Evolutionary conservation across 1,284 basidiomycete species (phyloP), one percentile per base, ranked within the genome.

Genomic region (Salmacisia buchloeana): DNA sequence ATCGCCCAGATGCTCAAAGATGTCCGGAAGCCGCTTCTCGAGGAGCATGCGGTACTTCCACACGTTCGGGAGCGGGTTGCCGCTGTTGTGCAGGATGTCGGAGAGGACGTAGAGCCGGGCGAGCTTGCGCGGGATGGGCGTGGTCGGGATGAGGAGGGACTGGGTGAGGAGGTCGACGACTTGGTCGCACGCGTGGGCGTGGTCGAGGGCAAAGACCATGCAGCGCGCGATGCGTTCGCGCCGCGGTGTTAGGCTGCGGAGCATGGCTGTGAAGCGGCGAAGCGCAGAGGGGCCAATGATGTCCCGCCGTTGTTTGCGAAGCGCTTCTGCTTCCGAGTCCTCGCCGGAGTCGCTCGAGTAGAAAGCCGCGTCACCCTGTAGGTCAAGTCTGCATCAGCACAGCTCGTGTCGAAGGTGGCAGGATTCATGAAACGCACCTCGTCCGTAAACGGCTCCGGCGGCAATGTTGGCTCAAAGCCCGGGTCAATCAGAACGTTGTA

Each of bases 1-100:
- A 5, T 70, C 66, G 10, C 72, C 70, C 0, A 74, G 49, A 54
- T 79, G 77, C 3, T 65, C 62, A 57, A 78, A 77, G 18, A 78
- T 62, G 1, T 62, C 18, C 2, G 58, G 64, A 7, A 78, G 59
- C 18, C 66, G 66, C 2, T 61, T 25, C 46, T 74, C 69, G 5
- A 79, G 58, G 3, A 63, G 63, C 7, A 62, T 60, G 10, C 69
- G 59, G 61, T 73, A 77, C 29, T 63, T 35, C 70, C 70, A 80
- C 18, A 91, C 91, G 80, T 73, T 89, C 1, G 90, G 88, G 9
- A 93, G 84, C 2, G 91, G 83, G 3, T 88, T 89, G 39, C 92
- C 93, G 2, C 91, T 92, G 79, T 98, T 99, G 82, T 97, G 93
- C 31, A 99, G 84, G 67, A 99, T 96, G 77, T 99, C 96, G 74